phyloP scores from a whole-genome alignment of 768 basidiomycete species.

The Russula dissimulans region DNA sequence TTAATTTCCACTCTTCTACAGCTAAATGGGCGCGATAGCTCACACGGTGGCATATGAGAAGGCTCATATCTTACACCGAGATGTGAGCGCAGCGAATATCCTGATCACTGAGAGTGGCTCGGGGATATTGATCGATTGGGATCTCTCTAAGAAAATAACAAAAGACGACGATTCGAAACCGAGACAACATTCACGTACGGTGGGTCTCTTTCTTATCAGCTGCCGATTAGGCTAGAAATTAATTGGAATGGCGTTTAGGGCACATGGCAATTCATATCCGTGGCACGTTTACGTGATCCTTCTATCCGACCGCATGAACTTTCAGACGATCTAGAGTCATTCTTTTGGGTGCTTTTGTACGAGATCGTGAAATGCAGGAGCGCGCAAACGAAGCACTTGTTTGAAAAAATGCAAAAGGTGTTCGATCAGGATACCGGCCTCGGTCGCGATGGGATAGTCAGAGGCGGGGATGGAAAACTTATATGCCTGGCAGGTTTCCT shows the following conservation, averaged over 20 bases:
- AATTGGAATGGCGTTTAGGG: not conserved
- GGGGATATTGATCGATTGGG: conserved; percentile 1
- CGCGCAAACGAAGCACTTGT: not conserved
- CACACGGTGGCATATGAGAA: not conserved
- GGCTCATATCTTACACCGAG: not conserved
- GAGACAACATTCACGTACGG: not conserved
- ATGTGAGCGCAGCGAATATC: not conserved
- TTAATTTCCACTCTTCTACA: too few relatives aligned
- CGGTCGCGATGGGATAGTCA: not conserved
- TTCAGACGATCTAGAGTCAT: conserved; percentile 18
- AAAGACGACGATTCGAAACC: not conserved
- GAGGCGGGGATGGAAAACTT: not conserved
- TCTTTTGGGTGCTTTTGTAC: conserved; percentile 17
- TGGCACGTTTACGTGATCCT: not conserved
- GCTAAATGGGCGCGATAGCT: not conserved
- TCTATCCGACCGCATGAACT: not conserved
- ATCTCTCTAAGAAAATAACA: not conserved
- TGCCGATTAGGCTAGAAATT: not conserved
- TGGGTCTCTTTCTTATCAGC: not conserved
- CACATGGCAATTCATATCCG: conserved; percentile 18
- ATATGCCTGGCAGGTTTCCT: not conserved
- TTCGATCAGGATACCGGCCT: not conserved
- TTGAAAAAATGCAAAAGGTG: not conserved
- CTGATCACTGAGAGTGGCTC: not conserved
- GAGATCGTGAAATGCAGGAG: not conserved